Evolutionary conservation across 2,329 filamentous ascomycete species (phyloP).

Genomic region (Metarhizium humberi): DNA sequence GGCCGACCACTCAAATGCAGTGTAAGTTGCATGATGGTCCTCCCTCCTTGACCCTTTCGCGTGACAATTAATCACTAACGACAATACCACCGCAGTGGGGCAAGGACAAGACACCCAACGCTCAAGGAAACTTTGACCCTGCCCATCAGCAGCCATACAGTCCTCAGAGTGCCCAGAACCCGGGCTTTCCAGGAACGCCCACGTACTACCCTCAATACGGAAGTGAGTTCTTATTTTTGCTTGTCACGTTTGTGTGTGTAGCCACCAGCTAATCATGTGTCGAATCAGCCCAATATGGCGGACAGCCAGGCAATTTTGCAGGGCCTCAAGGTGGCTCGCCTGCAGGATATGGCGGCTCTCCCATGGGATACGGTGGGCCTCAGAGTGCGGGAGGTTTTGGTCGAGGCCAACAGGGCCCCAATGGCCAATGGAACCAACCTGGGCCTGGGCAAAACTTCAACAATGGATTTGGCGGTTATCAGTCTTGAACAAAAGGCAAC

Average conservation of each 20-base stretch:
- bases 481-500: constrained; percentile 34
- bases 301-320: constrained; percentile 59
- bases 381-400: constrained; percentile 78
- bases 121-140: constrained; percentile 59
- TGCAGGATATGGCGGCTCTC: constrained; percentile 54
- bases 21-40: constrained; percentile 51
- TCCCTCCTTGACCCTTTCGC: constrained; percentile 4
- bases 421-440: constrained; percentile 45
- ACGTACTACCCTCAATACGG: constrained; percentile 93
- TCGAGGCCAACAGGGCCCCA: constrained; percentile 57
- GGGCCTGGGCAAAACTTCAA: constrained; percentile 46
- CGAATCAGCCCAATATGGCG: constrained; percentile 43
- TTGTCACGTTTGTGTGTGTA: neutral
- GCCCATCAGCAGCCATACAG: constrained; percentile 50
- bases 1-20: constrained; percentile 96
- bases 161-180: constrained; percentile 65
- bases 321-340: constrained; percentile 53
- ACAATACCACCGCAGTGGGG: constrained; percentile 62
- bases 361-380: constrained; percentile 62
- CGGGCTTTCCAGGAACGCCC: constrained; percentile 68
- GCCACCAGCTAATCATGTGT: constrained; percentile 4
- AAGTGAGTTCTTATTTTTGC: constrained; percentile 42
- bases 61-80: neutral
- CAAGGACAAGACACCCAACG: constrained; percentile 90
- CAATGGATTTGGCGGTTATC: constrained; percentile 55